Conservation (phyloP, 495 filamentous ascomycete genomes). For the Monascus purpureus region DNA sequence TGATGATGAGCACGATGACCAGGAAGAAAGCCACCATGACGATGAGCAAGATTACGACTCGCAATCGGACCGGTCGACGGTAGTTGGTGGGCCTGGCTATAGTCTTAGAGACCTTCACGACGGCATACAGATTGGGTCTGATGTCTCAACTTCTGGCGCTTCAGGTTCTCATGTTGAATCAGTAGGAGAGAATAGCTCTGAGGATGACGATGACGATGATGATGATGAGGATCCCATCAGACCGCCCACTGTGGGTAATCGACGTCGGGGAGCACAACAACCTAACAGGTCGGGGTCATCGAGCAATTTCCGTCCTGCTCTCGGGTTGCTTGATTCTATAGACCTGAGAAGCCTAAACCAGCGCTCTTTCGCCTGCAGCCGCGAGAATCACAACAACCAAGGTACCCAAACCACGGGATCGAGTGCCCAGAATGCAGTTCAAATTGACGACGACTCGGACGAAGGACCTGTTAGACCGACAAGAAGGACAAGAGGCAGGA, state of each 20-base stretch:
- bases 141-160: slow-evolving; percentile 5
- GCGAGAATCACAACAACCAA: neutral
- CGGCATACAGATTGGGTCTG: slow-evolving; percentile 3
- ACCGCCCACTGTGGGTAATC: neutral
- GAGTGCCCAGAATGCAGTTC: slow-evolving; percentile 11
- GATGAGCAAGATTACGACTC: slow-evolving; percentile 12
- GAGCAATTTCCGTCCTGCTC: too few species aligned
- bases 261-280: too few species aligned
- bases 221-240: neutral
- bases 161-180: neutral
- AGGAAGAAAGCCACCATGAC: slow-evolving; percentile 8
- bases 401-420: slow-evolving; percentile 5
- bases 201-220: slow-evolving; percentile 1
- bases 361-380: neutral
- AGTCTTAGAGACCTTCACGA: slow-evolving; percentile 4
- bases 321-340: neutral
- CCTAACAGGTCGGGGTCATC: too few species aligned
- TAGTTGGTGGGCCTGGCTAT: slow-evolving; percentile 12
- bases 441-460: slow-evolving; percentile 19
- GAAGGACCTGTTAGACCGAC: slow-evolving; percentile 19
- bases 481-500: slow-evolving; percentile 11
- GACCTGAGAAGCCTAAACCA: neutral
- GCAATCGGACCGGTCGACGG: slow-evolving; percentile 16
- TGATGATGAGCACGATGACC: slow-evolving; percentile 1
- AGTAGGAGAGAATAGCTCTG: neutral